Evolutionary conservation across 2,329 filamentous ascomycete species (phyloP).

Genomic region (Hymenoscyphus occultus): DNA sequence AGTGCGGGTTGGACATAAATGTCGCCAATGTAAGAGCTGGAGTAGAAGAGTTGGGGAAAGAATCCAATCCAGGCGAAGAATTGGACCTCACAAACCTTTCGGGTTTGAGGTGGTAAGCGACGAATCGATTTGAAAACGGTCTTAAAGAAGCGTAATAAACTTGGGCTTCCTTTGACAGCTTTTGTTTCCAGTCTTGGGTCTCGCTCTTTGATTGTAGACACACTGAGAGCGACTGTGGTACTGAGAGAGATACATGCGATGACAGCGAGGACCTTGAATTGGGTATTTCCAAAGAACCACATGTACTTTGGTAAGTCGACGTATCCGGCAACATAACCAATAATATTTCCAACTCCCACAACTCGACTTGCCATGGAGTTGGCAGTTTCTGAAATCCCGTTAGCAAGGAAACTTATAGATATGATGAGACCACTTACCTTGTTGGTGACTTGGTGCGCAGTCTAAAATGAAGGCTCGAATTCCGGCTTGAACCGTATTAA

Average conservation of each 20-base stretch:
- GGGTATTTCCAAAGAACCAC: slow-evolving; percentile 78
- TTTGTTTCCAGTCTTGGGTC: slow-evolving; percentile 73
- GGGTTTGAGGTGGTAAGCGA: slow-evolving; percentile 76
- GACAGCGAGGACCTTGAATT: slow-evolving; percentile 89
- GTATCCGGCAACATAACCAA: slow-evolving; percentile 86
- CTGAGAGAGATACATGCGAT: slow-evolving; percentile 75
- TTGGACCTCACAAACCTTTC: slow-evolving; percentile 76
- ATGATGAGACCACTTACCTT: slow-evolving; percentile 44
- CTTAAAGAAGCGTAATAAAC: slow-evolving; percentile 75
- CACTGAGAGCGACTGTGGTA: slow-evolving; percentile 68
- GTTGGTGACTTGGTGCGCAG: slow-evolving; percentile 86
- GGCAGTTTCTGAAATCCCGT: slow-evolving; percentile 49
- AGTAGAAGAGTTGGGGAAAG: slow-evolving; percentile 95
- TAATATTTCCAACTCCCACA: slow-evolving; percentile 83
- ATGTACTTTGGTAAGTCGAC: slow-evolving; percentile 71
- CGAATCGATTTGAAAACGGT: slow-evolving; percentile 74
- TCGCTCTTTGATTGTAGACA: slow-evolving; percentile 67
- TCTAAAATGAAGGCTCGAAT: slow-evolving; percentile 93
- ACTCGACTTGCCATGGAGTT: slow-evolving; percentile 93
- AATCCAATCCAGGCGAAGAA: slow-evolving; percentile 91
- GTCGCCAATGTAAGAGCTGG: slow-evolving; percentile 88
- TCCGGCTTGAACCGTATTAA: slow-evolving; percentile 92
- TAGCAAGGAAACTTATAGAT: not conserved
- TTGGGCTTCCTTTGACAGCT: slow-evolving; percentile 54
- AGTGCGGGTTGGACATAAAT: slow-evolving; percentile 87